phyloP scores from a whole-genome alignment of 768 basidiomycete species.

The Russula abietina region DNA sequence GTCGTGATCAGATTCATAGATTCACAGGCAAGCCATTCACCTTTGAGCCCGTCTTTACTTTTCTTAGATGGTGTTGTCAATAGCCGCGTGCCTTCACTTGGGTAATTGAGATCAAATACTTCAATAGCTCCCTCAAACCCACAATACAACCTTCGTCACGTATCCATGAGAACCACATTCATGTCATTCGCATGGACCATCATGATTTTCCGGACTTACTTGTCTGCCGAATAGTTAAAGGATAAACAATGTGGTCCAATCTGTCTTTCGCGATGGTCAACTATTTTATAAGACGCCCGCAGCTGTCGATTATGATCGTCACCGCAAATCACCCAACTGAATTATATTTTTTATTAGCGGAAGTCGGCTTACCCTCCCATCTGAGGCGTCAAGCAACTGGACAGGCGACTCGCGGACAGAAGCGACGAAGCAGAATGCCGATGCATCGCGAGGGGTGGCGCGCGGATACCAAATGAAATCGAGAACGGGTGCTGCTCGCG shows the following conservation, averaged over 20 bases:
- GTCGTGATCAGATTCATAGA: neutral
- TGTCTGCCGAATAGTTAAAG: conserved; percentile 64
- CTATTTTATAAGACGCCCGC: conserved; percentile 84
- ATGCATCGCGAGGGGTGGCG: conserved; percentile 51
- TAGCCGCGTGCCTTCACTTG: conserved; percentile 68
- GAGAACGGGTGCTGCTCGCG: conserved; percentile 65
- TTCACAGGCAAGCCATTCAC: conserved; percentile 34
- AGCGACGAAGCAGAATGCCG: conserved; percentile 75
- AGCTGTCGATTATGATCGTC: conserved; percentile 42
- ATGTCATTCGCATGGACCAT: neutral
- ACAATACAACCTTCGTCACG: conserved; percentile 62
- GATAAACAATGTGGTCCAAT: conserved; percentile 80
- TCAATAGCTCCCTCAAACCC: conserved; percentile 84
- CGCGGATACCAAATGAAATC: conserved; percentile 84
- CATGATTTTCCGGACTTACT: conserved; percentile 38
- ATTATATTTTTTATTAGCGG: neutral
- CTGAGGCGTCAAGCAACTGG: conserved; percentile 72
- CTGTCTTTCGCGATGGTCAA: conserved; percentile 90
- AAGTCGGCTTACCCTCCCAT: conserved; percentile 55
- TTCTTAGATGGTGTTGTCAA: conserved; percentile 68
- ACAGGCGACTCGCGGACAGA: conserved; percentile 84
- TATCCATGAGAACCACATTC: neutral
- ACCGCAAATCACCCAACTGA: neutral
- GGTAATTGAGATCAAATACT: conserved; percentile 67
- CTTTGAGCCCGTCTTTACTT: conserved; percentile 83